phyloP scores from a whole-genome alignment of 768 basidiomycete genomes.

The Calocybe cyanea region DNA sequence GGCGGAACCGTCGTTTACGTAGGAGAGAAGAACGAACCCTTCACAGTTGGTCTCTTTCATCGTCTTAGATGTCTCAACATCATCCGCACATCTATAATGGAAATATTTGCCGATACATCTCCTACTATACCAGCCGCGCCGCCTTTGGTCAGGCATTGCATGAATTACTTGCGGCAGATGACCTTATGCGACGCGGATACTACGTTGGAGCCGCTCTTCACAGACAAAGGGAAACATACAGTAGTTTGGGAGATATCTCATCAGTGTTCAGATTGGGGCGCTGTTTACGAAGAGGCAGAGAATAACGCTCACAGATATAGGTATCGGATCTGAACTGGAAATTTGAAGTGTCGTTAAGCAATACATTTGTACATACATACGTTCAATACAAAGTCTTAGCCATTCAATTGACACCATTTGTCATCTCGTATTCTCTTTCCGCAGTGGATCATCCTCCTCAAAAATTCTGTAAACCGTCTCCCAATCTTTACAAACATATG shows the following conservation, averaged over 20 bases:
- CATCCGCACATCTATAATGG: slow-evolving; percentile 18
- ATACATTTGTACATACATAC: neutral
- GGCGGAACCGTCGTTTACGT: slow-evolving; percentile 28
- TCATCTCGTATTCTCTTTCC: slow-evolving; percentile 1
- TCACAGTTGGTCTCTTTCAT: slow-evolving; percentile 37
- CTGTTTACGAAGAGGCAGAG: slow-evolving; percentile 17
- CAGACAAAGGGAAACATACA: slow-evolving; percentile 13
- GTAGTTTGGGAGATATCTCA: slow-evolving; percentile 10
- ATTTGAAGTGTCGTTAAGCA: neutral
- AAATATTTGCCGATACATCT: neutral
- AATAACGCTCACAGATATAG: slow-evolving; percentile 12
- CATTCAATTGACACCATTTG: neutral
- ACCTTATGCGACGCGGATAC: slow-evolving; percentile 20
- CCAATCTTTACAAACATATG: slow-evolving; percentile 13
- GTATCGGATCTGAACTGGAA: neutral
- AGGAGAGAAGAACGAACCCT: slow-evolving; percentile 12
- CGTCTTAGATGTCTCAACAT: slow-evolving; percentile 36
- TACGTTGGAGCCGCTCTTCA: slow-evolving; percentile 8
- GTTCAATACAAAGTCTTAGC: neutral
- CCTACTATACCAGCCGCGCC: slow-evolving; percentile 13
- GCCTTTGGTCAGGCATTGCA: slow-evolving; percentile 22
- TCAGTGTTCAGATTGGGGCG: slow-evolving; percentile 21
- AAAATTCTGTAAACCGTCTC: slow-evolving; percentile 5
- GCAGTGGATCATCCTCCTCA: slow-evolving; percentile 2
- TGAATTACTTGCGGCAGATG: slow-evolving; percentile 30